Evolutionary conservation across 2,329 filamentous ascomycete species (phyloP).

Genomic region (Colletotrichum cordylinicola): DNA sequence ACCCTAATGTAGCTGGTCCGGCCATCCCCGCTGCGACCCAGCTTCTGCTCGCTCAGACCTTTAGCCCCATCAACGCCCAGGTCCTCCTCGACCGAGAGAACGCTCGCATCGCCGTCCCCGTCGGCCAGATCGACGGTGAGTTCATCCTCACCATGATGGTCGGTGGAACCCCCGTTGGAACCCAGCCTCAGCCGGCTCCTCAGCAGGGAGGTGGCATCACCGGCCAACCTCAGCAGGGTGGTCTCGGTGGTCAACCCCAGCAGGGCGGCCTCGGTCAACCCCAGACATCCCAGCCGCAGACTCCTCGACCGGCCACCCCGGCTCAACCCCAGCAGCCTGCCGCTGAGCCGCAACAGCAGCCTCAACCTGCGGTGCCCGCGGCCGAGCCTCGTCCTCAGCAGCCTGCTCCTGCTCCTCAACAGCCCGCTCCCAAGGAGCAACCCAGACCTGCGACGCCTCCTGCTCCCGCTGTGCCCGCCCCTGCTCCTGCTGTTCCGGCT

Average conservation of each 20-base stretch:
- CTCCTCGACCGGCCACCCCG: not conserved
- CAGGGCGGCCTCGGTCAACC: not conserved
- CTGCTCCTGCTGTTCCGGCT: not conserved
- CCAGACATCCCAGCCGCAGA: not conserved
- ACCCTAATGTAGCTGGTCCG: not conserved
- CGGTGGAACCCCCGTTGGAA: constrained; percentile 9
- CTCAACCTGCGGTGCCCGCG: not conserved
- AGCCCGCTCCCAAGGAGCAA: not conserved
- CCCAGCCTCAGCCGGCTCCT: constrained; percentile 10
- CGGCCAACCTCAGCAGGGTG: not conserved
- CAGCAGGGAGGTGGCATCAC: not conserved
- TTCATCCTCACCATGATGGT: constrained; percentile 27
- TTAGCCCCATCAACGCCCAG: constrained; percentile 22
- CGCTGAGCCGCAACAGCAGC: not conserved
- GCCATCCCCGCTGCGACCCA: constrained; percentile 24
- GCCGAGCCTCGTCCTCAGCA: not conserved
- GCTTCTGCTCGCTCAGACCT: constrained; percentile 25
- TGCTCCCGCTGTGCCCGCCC: not conserved
- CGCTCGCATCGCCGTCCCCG: constrained; percentile 24
- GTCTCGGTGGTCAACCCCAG: not conserved
- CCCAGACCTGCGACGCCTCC: not conserved
- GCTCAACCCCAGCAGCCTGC: not conserved
- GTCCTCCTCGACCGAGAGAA: constrained; percentile 24
- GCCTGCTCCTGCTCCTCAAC: not conserved
- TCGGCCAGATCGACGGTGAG: constrained; percentile 25